These are phyloP conservation scores for Laguncularia racemosa DNA, from an alignment of 345 rosid genomes.

Conservation along the genomic window DNA sequence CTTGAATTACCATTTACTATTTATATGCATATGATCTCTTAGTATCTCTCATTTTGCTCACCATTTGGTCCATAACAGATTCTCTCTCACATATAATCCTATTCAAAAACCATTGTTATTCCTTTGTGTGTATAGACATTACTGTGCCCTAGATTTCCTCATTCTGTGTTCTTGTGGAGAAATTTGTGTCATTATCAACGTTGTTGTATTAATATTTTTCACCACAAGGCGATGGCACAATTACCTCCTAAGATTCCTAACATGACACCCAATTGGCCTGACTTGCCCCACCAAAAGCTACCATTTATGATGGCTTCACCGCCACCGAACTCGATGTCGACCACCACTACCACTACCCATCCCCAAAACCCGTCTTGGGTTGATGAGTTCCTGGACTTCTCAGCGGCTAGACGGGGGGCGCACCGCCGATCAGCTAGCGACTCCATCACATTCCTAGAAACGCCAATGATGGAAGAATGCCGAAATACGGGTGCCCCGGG, in stretches of 20 bases:
- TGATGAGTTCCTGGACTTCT: slow-evolving; percentile 84
- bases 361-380: slow-evolving; percentile 60
- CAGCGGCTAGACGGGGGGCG: slow-evolving; percentile 44
- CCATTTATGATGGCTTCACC: slow-evolving; percentile 17
- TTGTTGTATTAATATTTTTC: not conserved
- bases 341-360: slow-evolving; percentile 19
- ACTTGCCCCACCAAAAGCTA: slow-evolving; percentile 40
- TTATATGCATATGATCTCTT: no score
- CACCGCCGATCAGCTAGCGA: slow-evolving; percentile 86
- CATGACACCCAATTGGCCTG: slow-evolving; percentile 68
- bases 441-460: slow-evolving; percentile 58
- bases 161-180: not conserved
- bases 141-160: no score
- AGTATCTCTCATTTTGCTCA: no score
- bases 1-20: no score
- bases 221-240: slow-evolving; percentile 50
- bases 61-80: no score
- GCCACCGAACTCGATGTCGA: slow-evolving; percentile 1
- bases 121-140: no score
- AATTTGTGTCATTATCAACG: not conserved
- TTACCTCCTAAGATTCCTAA: slow-evolving; percentile 91
- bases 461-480: slow-evolving; percentile 14
- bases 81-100: no score
- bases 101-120: no score
- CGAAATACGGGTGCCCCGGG: not conserved